Evolutionary conservation across 331 rosid species (phyloP).

Genomic region (Acacia concinna): DNA sequence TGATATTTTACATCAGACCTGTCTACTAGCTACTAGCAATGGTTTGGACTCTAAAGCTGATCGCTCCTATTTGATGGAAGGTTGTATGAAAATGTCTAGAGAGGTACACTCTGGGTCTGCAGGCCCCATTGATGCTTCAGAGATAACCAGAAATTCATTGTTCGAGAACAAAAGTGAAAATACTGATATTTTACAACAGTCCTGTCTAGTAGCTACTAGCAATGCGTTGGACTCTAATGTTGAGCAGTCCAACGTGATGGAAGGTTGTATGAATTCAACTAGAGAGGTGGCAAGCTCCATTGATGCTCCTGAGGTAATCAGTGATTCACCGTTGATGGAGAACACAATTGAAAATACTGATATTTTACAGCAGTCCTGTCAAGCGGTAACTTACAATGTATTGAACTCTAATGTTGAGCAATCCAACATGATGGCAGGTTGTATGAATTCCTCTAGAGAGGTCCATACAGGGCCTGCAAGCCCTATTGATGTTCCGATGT

Average conservation of each 20-base stretch:
- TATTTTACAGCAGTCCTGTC: slow-evolving; percentile 41
- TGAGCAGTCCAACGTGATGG: slow-evolving; percentile 26
- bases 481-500: slow-evolving; percentile 31
- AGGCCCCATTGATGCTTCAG: slow-evolving; percentile 33
- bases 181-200: slow-evolving; percentile 34
- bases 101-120: slow-evolving; percentile 31
- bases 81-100: slow-evolving; percentile 28
- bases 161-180: slow-evolving; percentile 35
- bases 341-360: slow-evolving; percentile 38
- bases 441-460: slow-evolving; percentile 25
- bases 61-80: slow-evolving; percentile 21
- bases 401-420: slow-evolving; percentile 39
- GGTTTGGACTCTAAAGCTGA: slow-evolving; percentile 40
- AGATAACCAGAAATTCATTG: slow-evolving; percentile 36
- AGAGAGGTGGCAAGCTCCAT: slow-evolving; percentile 26
- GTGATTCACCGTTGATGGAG: slow-evolving; percentile 39
- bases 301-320: slow-evolving; percentile 33
- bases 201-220: slow-evolving; percentile 38
- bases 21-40: slow-evolving; percentile 36
- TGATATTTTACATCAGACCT: slow-evolving; percentile 32
- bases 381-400: slow-evolving; percentile 28
- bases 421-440: slow-evolving; percentile 27
- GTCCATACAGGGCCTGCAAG: slow-evolving; percentile 29
- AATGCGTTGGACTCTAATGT: slow-evolving; percentile 36
- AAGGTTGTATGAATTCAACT: slow-evolving; percentile 29